Conservation (phyloP, 257 asterid genomes). For the Fraxinus anomala region DNA sequence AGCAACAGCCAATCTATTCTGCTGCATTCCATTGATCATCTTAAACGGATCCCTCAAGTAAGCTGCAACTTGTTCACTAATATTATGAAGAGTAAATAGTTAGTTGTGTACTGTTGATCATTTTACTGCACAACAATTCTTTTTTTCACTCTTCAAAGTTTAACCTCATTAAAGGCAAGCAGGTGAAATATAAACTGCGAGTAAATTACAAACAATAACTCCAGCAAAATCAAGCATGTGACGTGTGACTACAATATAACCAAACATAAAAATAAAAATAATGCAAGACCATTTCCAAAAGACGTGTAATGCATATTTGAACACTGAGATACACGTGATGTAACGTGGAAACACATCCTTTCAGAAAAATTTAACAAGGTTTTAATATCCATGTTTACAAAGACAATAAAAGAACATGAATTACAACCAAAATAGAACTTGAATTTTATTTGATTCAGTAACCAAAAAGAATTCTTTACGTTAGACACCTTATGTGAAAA, state of each 20-base stretch:
- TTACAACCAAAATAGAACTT: neutral
- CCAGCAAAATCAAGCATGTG: constrained; percentile 8
- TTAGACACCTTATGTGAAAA: neutral
- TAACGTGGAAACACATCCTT: neutral
- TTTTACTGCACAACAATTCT: constrained; percentile 10
- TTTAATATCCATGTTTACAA: neutral
- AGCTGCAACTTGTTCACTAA: constrained; percentile 83
- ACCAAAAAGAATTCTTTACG: neutral
- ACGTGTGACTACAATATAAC: neutral
- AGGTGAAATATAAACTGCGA: constrained; percentile 14
- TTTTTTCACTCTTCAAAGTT: constrained; percentile 20
- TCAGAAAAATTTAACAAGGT: neutral
- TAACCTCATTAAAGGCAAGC: constrained; percentile 87
- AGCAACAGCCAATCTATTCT: constrained; percentile 64
- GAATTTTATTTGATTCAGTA: too few relatives aligned
- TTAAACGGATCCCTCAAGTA: constrained; percentile 96
- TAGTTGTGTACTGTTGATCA: constrained; percentile 21
- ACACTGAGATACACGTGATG: neutral
- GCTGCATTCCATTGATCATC: constrained; percentile 93
- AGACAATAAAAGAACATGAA: constrained; percentile 3
- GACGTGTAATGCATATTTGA: neutral
- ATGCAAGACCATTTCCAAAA: neutral
- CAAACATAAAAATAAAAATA: neutral
- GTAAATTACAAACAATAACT: neutral
- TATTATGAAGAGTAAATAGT: constrained; percentile 55